These are phyloP conservation scores for Phytophthora sojae DNA, from an alignment of 352 stramenopile genomes.

Conservation along the genomic window DNA sequence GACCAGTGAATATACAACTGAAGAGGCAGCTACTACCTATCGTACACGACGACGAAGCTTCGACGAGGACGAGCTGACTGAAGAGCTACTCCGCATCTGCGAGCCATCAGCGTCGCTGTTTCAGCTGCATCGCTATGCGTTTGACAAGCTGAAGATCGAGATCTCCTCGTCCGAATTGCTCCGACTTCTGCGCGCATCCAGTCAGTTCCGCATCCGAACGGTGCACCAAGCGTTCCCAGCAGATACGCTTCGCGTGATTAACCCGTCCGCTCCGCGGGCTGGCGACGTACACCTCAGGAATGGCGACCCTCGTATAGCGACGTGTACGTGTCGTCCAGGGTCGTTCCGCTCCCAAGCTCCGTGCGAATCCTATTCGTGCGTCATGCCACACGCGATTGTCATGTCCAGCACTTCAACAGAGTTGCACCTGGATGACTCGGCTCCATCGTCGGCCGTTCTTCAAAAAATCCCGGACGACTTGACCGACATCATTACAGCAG, in stretches of 20 bases:
- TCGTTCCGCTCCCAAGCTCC: conserved; percentile 36
- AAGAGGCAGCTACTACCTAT: not conserved
- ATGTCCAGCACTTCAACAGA: conserved; percentile 42
- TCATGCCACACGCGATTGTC: conserved; percentile 64
- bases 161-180: conserved; percentile 55
- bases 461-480: conserved; percentile 47
- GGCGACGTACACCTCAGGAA: conserved; percentile 37
- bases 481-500: conserved; percentile 44
- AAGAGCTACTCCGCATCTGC: conserved; percentile 48
- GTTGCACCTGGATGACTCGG: conserved; percentile 33
- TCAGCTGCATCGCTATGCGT: conserved; percentile 62
- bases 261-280: conserved; percentile 28
- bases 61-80: conserved; percentile 43
- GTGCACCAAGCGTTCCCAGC: conserved; percentile 39
- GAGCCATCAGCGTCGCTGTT: conserved; percentile 69
- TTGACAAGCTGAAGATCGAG: conserved; percentile 52
- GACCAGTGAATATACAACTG: not conserved
- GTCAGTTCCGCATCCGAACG: conserved; percentile 52
- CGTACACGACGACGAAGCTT: conserved; percentile 19
- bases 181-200: conserved; percentile 42
- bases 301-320: conserved; percentile 47
- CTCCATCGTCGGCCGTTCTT: conserved; percentile 21
- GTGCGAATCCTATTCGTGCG: conserved; percentile 63
- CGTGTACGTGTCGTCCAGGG: conserved; percentile 47
- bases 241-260: conserved; percentile 31